Evolutionary conservation across 2,329 filamentous ascomycete genomes (phyloP).

Genomic region (Chlorencoelia australis): DNA sequence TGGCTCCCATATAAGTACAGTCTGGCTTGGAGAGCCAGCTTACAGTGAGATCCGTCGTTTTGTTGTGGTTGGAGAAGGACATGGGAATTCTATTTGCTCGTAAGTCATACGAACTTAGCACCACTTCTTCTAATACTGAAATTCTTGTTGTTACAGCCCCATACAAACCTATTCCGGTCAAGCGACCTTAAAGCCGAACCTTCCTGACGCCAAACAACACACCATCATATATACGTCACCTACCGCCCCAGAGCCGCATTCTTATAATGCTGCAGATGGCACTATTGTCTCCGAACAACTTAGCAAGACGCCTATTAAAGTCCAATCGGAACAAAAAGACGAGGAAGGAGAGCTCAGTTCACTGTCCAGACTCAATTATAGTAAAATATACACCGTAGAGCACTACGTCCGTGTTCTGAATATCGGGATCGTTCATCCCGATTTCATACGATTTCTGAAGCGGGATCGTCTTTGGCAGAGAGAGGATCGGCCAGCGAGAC

Average conservation of each 20-base stretch:
- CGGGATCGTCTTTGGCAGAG: too few relatives aligned
- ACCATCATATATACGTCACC: constrained; percentile 3
- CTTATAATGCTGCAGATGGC: neutral
- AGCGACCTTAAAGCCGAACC: constrained; percentile 18
- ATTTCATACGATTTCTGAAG: too few relatives aligned
- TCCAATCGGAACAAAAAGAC: constrained; percentile 5
- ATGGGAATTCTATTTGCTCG: constrained; percentile 20
- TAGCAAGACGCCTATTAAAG: constrained; percentile 14
- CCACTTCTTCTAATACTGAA: neutral
- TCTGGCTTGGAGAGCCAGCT: constrained; percentile 8
- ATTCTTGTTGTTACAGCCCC: constrained; percentile 3
- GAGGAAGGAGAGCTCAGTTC: neutral
- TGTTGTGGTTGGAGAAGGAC: constrained; percentile 14
- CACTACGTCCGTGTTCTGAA: constrained; percentile 15
- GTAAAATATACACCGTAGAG: constrained; percentile 21
- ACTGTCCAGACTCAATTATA: constrained; percentile 19
- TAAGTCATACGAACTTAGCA: constrained; percentile 5
- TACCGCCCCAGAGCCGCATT: neutral
- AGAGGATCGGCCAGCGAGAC: too few relatives aligned
- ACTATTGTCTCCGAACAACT: constrained; percentile 7
- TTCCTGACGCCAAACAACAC: neutral
- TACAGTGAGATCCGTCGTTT: constrained; percentile 20
- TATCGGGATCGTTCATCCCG: constrained; percentile 13
- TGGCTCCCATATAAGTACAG: constrained; percentile 6
- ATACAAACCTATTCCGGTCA: constrained; percentile 19